Evolutionary conservation across 108 stramenopile genomes (phyloP).

Genomic region (Skeletonema costatum): DNA sequence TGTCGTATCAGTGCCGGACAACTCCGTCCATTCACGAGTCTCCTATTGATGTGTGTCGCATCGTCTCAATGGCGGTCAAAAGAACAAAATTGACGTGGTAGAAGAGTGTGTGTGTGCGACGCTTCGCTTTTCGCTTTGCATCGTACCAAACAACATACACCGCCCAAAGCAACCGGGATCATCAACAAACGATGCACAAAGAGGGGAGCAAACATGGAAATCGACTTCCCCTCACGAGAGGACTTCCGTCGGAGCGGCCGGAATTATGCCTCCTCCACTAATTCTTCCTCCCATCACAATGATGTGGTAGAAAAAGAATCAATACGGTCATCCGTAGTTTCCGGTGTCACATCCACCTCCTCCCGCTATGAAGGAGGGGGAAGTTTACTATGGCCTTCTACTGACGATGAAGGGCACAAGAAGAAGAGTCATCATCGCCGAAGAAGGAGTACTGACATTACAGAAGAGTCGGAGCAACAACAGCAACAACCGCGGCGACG

Average conservation of each 20-base stretch:
- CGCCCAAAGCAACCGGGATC: too few relatives aligned
- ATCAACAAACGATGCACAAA: not conserved
- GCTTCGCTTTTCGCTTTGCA: too few relatives aligned
- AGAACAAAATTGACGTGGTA: too few relatives aligned
- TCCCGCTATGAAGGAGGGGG: not conserved
- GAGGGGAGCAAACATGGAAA: not conserved
- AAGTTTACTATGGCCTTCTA: not conserved
- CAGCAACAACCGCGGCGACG: not conserved
- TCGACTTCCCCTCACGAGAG: slow-evolving; percentile 14
- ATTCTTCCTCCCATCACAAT: not conserved
- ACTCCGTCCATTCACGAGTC: too few relatives aligned
- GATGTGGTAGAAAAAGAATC: not conserved
- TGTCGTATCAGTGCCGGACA: too few relatives aligned
- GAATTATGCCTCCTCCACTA: not conserved
- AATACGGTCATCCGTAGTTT: not conserved
- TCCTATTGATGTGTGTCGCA: too few relatives aligned
- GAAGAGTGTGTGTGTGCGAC: too few relatives aligned
- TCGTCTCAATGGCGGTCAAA: too few relatives aligned
- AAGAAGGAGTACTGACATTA: not conserved
- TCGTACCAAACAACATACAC: too few relatives aligned
- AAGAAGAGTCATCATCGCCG: not conserved
- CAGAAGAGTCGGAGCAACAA: not conserved
- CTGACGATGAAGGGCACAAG: not conserved
- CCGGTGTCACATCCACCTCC: not conserved
- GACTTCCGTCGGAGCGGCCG: not conserved